Evolutionary conservation across 2,329 filamentous ascomycete species (phyloP).

Genomic region (Fonsecaea multimorphosa): DNA sequence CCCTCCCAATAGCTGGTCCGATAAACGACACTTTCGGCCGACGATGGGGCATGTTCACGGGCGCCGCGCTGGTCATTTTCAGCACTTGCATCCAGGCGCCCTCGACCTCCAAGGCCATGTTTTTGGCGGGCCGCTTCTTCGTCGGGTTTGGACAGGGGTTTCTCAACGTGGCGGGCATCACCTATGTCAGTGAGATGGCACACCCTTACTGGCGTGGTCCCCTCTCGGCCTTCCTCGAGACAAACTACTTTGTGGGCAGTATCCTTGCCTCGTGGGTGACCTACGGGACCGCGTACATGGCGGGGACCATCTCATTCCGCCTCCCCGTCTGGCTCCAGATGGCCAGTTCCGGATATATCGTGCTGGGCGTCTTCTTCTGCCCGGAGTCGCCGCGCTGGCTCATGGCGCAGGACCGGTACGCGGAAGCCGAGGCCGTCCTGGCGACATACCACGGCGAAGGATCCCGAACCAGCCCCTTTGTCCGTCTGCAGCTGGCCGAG

Average conservation of each 20-base stretch:
- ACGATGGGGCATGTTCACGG: constrained; percentile 42
- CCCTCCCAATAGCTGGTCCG: background rate
- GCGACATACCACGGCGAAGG: constrained; percentile 64
- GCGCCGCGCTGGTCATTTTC: constrained; percentile 51
- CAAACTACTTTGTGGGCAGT: constrained; percentile 12
- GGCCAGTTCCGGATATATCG: constrained; percentile 9
- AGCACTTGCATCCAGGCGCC: constrained; percentile 42
- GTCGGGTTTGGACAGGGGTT: constrained; percentile 41
- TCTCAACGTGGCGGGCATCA: constrained; percentile 41
- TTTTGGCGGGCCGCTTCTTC: constrained; percentile 45
- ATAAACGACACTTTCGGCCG: constrained; percentile 34
- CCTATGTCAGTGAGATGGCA: constrained; percentile 48
- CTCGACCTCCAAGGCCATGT: constrained; percentile 40
- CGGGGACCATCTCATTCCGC: constrained; percentile 60
- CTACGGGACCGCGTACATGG: constrained; percentile 54
- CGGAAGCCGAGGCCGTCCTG: constrained; percentile 62
- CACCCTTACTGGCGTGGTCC: constrained; percentile 40
- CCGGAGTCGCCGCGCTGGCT: constrained; percentile 68
- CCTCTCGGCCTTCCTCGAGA: constrained; percentile 8
- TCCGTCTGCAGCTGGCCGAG: constrained; percentile 43
- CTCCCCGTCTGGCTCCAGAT: constrained; percentile 72
- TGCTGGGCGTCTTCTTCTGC: constrained; percentile 7
- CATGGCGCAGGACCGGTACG: constrained; percentile 62
- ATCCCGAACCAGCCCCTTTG: constrained; percentile 40
- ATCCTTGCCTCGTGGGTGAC: constrained; percentile 44